A percentile compares a stretch with the other conserved stretches of the same genome.
These are phyloP conservation scores for Filobasidium wieringae DNA, from an alignment of 768 basidiomycete species.

Conservation along the genomic window DNA sequence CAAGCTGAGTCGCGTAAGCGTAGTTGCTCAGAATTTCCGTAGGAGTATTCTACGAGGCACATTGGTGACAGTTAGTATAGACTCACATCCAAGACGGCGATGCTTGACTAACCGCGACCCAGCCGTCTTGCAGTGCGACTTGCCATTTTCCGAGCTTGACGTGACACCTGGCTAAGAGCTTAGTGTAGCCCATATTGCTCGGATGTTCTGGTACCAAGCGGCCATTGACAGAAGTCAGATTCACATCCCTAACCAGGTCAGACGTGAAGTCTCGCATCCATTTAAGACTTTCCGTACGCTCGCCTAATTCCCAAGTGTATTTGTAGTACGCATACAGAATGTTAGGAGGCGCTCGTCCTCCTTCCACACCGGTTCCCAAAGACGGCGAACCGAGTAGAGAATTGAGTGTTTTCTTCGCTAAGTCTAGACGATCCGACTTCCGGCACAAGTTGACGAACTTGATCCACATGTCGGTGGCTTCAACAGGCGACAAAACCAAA, in stretches of 20 bases:
- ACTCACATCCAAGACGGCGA: neutral
- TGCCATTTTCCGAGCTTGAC: constrained; percentile 97
- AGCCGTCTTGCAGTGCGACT: constrained; percentile 61
- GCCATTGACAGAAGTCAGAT: constrained; percentile 48
- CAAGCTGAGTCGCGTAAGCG: constrained; percentile 74
- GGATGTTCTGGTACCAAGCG: constrained; percentile 35
- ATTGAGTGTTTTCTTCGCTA: constrained; percentile 94
- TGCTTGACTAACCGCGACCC: constrained; percentile 53
- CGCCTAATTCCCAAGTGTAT: constrained; percentile 83
- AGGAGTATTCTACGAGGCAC: constrained; percentile 55
- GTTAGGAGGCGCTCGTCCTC: constrained; percentile 66
- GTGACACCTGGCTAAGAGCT: constrained; percentile 88
- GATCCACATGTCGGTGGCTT: constrained; percentile 96
- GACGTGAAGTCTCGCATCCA: constrained; percentile 72
- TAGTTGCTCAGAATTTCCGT: constrained; percentile 76
- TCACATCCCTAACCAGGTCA: constrained; percentile 64
- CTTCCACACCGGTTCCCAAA: constrained; percentile 24
- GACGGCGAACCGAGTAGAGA: constrained; percentile 57
- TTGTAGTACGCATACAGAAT: constrained; percentile 95
- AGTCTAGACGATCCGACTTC: constrained; percentile 81
- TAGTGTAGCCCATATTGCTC: constrained; percentile 52
- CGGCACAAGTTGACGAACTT: constrained; percentile 96
- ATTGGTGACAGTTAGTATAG: neutral
- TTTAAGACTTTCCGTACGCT: constrained; percentile 55
- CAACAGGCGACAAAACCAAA: constrained; percentile 79